These are phyloP conservation scores for Nepenthes gracilis DNA, from an alignment of 148 eudicot genomes.

Conservation along the genomic window DNA sequence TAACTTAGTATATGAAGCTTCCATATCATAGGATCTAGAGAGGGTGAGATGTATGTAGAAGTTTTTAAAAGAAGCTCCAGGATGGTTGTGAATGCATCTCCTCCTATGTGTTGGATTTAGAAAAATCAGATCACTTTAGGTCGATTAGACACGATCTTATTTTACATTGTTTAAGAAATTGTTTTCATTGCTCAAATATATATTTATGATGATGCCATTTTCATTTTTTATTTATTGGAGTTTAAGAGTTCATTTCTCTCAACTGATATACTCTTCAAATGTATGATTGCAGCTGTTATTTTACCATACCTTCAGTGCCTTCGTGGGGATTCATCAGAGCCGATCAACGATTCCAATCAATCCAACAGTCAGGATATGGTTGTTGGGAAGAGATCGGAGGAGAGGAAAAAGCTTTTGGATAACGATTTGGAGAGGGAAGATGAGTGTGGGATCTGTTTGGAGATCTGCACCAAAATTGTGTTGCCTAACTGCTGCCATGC, in stretches of 20 bases:
- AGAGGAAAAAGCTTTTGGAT: constrained; percentile 22
- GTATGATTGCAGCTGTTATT: constrained; percentile 30
- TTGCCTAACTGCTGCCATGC: constrained; percentile 63
- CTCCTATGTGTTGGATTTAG: too few relatives aligned
- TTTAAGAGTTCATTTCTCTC: too few relatives aligned
- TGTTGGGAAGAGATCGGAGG: constrained; percentile 18
- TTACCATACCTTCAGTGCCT: constrained; percentile 54
- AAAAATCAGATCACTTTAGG: too few relatives aligned
- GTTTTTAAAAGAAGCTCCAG: too few relatives aligned
- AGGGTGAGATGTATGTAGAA: too few relatives aligned
- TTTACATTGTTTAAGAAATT: neutral
- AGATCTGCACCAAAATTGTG: constrained; percentile 62
- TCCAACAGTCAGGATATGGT: constrained; percentile 8
- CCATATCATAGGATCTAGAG: neutral
- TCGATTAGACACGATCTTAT: neutral
- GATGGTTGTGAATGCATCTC: too few relatives aligned
- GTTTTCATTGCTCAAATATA: neutral
- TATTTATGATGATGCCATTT: too few relatives aligned
- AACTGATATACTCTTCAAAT: neutral
- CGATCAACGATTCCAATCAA: constrained; percentile 14
- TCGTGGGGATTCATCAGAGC: constrained; percentile 20
- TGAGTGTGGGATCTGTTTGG: constrained; percentile 70
- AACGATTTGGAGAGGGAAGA: constrained; percentile 46
- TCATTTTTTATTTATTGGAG: too few relatives aligned
- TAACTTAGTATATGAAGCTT: too few relatives aligned